A percentile compares a stretch with the other conserved stretches of the same genome.
Conservation (phyloP, 768 basidiomycete genomes). For the Lentinula sp. region DNA sequence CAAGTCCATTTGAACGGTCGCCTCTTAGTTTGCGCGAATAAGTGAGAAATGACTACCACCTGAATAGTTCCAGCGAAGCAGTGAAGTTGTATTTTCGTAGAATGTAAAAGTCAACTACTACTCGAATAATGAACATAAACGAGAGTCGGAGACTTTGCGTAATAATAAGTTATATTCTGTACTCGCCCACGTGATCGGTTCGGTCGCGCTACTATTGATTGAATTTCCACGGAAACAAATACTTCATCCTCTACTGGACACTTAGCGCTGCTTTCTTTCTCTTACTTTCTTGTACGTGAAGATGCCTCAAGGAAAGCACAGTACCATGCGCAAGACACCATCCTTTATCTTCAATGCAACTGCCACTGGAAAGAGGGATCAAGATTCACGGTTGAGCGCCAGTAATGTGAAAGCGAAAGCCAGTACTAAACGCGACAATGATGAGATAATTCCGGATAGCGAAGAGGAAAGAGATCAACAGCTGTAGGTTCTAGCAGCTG, state of each 20-base stretch:
- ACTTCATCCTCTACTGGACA: not conserved
- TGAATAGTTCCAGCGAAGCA: too few relatives aligned
- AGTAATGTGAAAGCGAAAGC: not conserved
- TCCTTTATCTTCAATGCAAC: not conserved
- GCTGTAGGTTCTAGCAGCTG: constrained; percentile 5
- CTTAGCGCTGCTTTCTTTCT: not conserved
- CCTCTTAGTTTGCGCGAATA: too few relatives aligned
- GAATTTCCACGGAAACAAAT: not conserved
- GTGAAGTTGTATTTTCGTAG: too few relatives aligned
- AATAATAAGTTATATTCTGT: not conserved
- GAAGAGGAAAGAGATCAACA: constrained; percentile 38
- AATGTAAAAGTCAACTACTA: too few relatives aligned
- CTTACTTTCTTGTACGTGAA: not conserved
- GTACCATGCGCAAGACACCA: not conserved
- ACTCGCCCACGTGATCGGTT: not conserved
- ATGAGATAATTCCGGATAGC: constrained; percentile 40
- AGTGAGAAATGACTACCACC: too few relatives aligned
- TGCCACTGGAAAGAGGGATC: not conserved
- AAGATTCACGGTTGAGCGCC: not conserved
- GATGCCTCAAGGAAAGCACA: not conserved
- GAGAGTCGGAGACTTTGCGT: too few relatives aligned
- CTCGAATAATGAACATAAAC: too few relatives aligned
- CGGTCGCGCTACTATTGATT: not conserved
- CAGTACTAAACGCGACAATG: not conserved
- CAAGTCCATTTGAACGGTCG: too few relatives aligned